Evolutionary conservation across 495 filamentous ascomycete genomes (phyloP).

Genomic region (Xylaria longipes): DNA sequence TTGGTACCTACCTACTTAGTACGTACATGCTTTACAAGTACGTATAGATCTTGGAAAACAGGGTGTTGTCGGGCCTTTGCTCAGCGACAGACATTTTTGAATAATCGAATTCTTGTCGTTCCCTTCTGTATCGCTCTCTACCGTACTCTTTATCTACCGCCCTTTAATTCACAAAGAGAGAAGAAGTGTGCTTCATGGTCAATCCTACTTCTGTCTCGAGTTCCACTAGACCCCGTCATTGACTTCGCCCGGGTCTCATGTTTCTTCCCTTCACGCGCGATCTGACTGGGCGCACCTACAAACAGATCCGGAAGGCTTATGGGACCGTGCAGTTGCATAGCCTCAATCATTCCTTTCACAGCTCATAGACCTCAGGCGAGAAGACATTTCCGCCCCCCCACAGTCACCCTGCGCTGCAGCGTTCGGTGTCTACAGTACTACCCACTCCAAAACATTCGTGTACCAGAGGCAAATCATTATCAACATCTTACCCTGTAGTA

Average conservation of each 20-base stretch:
- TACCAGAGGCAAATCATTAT: neutral
- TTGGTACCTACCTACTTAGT: neutral
- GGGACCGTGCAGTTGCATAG: conserved; percentile 17
- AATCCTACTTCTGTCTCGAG: neutral
- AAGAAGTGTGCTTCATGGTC: neutral
- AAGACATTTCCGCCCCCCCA: neutral
- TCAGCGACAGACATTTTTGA: neutral
- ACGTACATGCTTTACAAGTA: neutral
- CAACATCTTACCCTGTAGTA: conserved; percentile 7
- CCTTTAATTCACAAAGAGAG: conserved; percentile 7
- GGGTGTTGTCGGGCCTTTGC: neutral
- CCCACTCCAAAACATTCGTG: conserved; percentile 1
- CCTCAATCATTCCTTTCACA: conserved; percentile 19
- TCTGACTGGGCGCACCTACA: conserved; percentile 20
- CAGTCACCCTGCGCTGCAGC: neutral
- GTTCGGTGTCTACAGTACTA: neutral
- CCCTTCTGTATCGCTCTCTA: conserved; percentile 11
- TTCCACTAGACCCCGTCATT: conserved; percentile 13
- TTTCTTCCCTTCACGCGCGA: neutral
- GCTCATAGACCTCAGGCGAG: conserved; percentile 2
- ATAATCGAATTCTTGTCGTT: neutral
- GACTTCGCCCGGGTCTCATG: neutral
- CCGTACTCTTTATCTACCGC: neutral
- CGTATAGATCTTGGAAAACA: neutral
- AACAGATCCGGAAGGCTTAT: conserved; percentile 20